These are phyloP conservation scores for Penicillium sp. DNA, from an alignment of 2,329 filamentous ascomycete species.

Conservation along the genomic window DNA sequence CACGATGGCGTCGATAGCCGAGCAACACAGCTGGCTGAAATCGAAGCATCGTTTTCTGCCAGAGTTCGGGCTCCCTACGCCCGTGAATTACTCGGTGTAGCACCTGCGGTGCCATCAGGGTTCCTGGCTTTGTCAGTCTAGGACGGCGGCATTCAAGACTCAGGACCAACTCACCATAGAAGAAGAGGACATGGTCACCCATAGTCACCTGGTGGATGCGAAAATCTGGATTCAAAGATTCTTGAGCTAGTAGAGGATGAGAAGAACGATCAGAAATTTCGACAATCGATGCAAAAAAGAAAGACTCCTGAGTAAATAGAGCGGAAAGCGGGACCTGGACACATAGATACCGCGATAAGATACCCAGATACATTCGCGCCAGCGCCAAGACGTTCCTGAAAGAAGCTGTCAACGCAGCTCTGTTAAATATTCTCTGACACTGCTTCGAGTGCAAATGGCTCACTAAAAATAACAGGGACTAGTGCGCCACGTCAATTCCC, in stretches of 20 bases:
- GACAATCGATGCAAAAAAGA: background rate
- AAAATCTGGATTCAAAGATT: background rate
- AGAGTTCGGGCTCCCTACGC: slow-evolving; percentile 49
- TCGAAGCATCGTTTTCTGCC: slow-evolving; percentile 55
- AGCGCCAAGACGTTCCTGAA: background rate
- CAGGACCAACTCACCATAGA: slow-evolving; percentile 54
- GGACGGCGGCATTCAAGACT: background rate
- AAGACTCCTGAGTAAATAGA: background rate
- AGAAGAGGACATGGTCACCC: slow-evolving; percentile 58
- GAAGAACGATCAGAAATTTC: background rate
- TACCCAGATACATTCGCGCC: background rate
- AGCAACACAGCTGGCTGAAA: slow-evolving; percentile 74
- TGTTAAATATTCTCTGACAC: background rate
- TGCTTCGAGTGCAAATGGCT: background rate
- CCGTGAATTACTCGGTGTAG: slow-evolving; percentile 83
- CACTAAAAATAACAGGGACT: background rate
- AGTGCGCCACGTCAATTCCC: background rate
- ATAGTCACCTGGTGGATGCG: slow-evolving; percentile 26
- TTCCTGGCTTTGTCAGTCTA: slow-evolving; percentile 39
- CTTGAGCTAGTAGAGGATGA: background rate
- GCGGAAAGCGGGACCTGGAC: background rate
- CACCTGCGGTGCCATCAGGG: slow-evolving; percentile 79
- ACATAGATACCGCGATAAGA: background rate
- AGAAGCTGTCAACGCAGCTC: background rate
- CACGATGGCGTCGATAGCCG: slow-evolving; percentile 68